These are phyloP conservation scores for Smallanthus sonchifolius DNA, from an alignment of 129 eudicot genomes.

Conservation along the genomic window DNA sequence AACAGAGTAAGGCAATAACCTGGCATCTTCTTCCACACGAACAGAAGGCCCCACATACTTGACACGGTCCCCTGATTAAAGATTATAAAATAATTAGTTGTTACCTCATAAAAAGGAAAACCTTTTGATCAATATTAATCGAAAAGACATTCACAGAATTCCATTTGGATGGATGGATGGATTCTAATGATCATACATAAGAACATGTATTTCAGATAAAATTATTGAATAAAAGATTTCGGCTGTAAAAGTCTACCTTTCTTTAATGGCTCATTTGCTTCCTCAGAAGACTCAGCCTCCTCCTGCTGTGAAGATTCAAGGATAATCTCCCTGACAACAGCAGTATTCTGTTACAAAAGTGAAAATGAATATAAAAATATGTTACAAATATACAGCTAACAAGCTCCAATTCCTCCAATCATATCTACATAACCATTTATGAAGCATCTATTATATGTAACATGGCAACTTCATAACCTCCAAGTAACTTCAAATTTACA, in stretches of 20 bases:
- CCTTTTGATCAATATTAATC: background rate
- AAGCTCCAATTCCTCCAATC: background rate
- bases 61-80: constrained; percentile 76
- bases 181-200: constrained; percentile 1
- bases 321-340: constrained; percentile 69
- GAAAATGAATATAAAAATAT: background rate
- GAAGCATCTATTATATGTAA: background rate
- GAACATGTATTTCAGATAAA: background rate
- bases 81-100: constrained; percentile 13
- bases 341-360: constrained; percentile 49
- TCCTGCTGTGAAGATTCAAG: constrained; percentile 55
- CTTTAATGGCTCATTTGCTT: constrained; percentile 51
- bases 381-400: background rate
- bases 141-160: background rate
- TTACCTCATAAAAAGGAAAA: background rate
- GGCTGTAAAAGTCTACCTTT: constrained; percentile 44
- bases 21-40: constrained; percentile 50
- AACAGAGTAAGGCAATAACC: constrained; percentile 41
- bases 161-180: background rate
- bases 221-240: background rate
- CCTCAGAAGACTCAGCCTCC: constrained; percentile 45
- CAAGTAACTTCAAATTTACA: background rate
- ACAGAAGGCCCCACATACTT: constrained; percentile 73
- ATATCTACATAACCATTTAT: background rate
- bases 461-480: background rate